These are phyloP conservation scores for Acrodontium crateriforme DNA, from an alignment of 2,329 filamentous ascomycete genomes.

Conservation along the genomic window DNA sequence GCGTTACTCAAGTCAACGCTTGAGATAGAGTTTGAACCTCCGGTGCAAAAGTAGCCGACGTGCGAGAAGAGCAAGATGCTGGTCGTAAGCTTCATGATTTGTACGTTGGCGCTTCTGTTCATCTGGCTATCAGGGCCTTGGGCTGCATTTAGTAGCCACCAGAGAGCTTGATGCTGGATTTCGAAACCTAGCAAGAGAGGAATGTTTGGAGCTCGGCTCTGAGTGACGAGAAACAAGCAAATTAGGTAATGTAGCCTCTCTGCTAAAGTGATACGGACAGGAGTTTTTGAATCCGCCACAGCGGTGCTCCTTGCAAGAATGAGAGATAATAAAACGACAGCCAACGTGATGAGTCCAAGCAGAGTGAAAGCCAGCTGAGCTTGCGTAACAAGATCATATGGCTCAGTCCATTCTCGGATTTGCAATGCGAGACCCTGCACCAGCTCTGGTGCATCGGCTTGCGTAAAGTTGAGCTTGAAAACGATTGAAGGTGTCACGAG, in stretches of 20 bases:
- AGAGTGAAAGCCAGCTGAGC: slow-evolving; percentile 26
- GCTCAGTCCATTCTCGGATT: slow-evolving; percentile 14
- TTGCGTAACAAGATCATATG: slow-evolving; percentile 21
- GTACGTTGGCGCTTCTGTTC: slow-evolving; percentile 3
- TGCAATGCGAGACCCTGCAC: slow-evolving; percentile 33
- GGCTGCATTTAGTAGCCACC: slow-evolving; percentile 5
- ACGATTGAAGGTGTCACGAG: slow-evolving; percentile 47
- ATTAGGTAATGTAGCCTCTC: slow-evolving; percentile 48
- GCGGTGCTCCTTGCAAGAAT: slow-evolving; percentile 7
- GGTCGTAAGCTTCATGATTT: slow-evolving; percentile 36
- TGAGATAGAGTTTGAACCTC: slow-evolving; percentile 87
- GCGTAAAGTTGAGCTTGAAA: slow-evolving; percentile 85
- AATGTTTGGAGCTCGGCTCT: slow-evolving; percentile 73
- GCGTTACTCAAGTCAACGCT: slow-evolving; percentile 89
- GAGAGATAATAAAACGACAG: slow-evolving; percentile 14
- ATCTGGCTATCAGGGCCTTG: not conserved
- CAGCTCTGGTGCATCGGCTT: slow-evolving; percentile 69
- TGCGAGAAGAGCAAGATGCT: slow-evolving; percentile 67
- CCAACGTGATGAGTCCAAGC: slow-evolving; percentile 18
- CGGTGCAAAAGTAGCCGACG: slow-evolving; percentile 75
- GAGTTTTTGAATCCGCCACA: slow-evolving; percentile 1
- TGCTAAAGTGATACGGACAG: slow-evolving; percentile 12
- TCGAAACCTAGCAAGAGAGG: slow-evolving; percentile 70
- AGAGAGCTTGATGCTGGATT: slow-evolving; percentile 31
- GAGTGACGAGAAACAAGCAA: slow-evolving; percentile 69